These are phyloP conservation scores for Talaromyces rugulosus DNA, from an alignment of 2,329 filamentous ascomycete species.

Conservation along the genomic window DNA sequence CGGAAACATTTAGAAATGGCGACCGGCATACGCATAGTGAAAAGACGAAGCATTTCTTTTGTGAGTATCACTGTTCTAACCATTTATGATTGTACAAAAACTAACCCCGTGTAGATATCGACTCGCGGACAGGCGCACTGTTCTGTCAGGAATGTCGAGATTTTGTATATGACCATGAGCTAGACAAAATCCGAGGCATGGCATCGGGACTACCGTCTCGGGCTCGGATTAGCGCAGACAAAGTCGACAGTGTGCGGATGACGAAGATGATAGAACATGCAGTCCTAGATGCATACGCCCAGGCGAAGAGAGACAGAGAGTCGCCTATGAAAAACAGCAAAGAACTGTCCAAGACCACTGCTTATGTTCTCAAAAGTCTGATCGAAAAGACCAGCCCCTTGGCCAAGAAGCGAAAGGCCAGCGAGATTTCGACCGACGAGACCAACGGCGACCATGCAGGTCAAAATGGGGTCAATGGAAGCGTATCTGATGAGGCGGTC, in stretches of 20 bases:
- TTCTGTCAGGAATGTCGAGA: conserved; percentile 39
- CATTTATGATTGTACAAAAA: not conserved
- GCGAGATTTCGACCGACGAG: conserved; percentile 1
- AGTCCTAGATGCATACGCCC: conserved; percentile 9
- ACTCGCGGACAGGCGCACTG: conserved; percentile 35
- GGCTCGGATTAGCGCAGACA: conserved; percentile 1
- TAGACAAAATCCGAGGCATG: conserved; percentile 32
- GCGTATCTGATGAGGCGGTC: conserved; percentile 42
- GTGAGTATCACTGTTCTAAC: conserved; percentile 22
- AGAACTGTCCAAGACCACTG: conserved; percentile 17
- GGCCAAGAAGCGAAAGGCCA: conserved; percentile 10
- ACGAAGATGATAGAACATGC: conserved; percentile 11
- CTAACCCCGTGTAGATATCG: conserved; percentile 30
- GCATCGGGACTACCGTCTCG: conserved; percentile 16
- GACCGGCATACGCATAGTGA: conserved; percentile 33
- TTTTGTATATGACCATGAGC: conserved; percentile 38
- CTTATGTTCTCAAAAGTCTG: conserved; percentile 4
- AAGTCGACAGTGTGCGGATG: not conserved
- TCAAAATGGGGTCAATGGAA: conserved; percentile 15
- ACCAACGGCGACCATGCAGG: not conserved
- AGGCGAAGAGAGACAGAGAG: conserved; percentile 9
- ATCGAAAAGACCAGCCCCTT: conserved; percentile 1
- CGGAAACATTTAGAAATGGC: conserved; percentile 25
- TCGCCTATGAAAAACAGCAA: not conserved
- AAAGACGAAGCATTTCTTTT: conserved; percentile 38